Conservation (phyloP, 2,329 filamentous ascomycete species). For the Trichothecium sympodiale region DNA sequence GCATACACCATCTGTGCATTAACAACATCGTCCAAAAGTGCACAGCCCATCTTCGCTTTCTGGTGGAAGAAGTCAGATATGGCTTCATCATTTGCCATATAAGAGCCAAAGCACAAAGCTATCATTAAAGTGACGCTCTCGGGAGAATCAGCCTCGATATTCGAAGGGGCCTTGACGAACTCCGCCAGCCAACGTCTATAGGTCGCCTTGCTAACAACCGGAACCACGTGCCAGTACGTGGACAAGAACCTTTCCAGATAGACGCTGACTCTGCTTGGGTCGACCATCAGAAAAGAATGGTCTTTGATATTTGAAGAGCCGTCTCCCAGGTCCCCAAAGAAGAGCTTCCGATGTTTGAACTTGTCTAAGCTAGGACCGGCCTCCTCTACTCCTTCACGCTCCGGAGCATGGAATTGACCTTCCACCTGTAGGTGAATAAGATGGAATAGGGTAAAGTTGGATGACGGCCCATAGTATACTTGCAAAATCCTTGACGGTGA, state of each 20-base stretch:
- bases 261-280: conserved; percentile 10
- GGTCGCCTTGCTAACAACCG: conserved; percentile 20
- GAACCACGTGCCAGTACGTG: conserved; percentile 25
- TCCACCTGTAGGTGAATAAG: conserved; percentile 20
- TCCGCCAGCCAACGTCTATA: conserved; percentile 22
- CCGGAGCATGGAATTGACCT: conserved; percentile 11
- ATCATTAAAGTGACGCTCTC: conserved; percentile 25
- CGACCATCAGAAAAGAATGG: too few relatives aligned
- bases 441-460: conserved; percentile 30
- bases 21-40: conserved; percentile 28
- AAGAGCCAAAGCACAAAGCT: conserved; percentile 22
- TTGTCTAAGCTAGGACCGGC: conserved; percentile 18
- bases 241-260: conserved; percentile 27
- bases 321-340: conserved; percentile 21
- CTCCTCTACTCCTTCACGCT: conserved; percentile 17
- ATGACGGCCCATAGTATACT: conserved; percentile 34
- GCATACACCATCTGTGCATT: conserved; percentile 31
- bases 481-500: conserved; percentile 31
- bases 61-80: conserved; percentile 30
- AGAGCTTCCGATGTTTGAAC: conserved; percentile 17
- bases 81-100: conserved; percentile 24
- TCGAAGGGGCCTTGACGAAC: conserved; percentile 19
- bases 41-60: conserved; percentile 25
- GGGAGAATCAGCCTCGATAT: conserved; percentile 20
- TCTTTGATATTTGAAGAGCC: conserved; percentile 24